Percentiles rank a stretch among this genome's conserved stretches.
phyloP scores from a whole-genome alignment of 306 rosid species.

The Citrullus colocynthis region DNA sequence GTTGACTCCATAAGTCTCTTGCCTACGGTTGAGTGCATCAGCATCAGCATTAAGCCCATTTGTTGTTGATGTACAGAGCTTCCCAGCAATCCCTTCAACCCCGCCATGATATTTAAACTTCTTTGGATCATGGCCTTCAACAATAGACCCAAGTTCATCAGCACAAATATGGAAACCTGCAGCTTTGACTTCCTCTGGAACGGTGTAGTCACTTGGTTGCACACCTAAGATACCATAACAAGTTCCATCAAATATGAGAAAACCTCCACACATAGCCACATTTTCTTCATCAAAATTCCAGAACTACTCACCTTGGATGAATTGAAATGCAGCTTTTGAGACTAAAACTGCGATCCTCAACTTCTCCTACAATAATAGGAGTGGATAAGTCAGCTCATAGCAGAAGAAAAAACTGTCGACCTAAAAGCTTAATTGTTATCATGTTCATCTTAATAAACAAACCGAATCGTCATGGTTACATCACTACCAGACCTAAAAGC shows the following conservation, averaged over 20 bases:
- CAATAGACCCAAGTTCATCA: constrained; percentile 81
- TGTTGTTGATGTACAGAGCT: constrained; percentile 47
- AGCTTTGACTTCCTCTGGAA: constrained; percentile 61
- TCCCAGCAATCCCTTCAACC: constrained; percentile 50
- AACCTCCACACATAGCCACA: not conserved
- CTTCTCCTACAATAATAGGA: constrained; percentile 51
- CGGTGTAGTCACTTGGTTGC: constrained; percentile 44
- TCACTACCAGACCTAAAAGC: not conserved
- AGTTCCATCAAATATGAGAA: constrained; percentile 6
- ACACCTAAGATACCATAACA: constrained; percentile 35
- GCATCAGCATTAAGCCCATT: constrained; percentile 38
- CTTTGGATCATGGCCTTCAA: constrained; percentile 70
- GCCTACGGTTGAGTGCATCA: constrained; percentile 33
- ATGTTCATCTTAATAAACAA: not conserved
- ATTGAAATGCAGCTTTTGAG: constrained; percentile 82
- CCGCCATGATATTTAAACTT: constrained; percentile 68
- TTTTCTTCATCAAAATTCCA: not conserved
- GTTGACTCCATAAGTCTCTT: constrained; percentile 55
- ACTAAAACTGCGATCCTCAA: constrained; percentile 71
- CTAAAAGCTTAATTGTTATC: not conserved
- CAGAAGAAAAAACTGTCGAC: not conserved
- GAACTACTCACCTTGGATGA: constrained; percentile 44
- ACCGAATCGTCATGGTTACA: not conserved
- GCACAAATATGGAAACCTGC: constrained; percentile 77
- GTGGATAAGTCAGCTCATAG: not conserved